Evolutionary conservation across 2,329 filamentous ascomycete genomes (phyloP).

Genomic region (Calonectria hongkongensis): DNA sequence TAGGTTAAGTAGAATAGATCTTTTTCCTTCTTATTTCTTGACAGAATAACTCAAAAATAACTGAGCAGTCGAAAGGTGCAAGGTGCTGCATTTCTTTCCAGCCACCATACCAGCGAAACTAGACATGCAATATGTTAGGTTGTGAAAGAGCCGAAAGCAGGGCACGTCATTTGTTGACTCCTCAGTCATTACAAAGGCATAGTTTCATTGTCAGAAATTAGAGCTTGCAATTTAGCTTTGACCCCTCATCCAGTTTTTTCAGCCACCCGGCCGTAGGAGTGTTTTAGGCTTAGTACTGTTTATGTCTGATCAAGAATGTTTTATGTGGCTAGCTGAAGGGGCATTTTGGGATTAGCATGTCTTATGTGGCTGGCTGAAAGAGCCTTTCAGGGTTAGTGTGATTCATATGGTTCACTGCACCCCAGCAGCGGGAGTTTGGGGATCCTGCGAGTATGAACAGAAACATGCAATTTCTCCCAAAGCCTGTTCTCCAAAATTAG

Average conservation of each 20-base stretch:
- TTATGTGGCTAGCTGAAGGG: neutral
- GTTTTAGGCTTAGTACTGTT: too few species aligned
- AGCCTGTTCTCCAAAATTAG: neutral
- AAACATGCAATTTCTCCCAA: neutral
- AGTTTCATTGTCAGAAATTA: neutral
- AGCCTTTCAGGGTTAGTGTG: neutral
- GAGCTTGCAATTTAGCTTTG: neutral
- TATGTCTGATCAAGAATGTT: too few species aligned
- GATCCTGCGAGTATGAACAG: neutral
- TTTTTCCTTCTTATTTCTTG: too few species aligned
- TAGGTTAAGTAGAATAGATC: too few species aligned
- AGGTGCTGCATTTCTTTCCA: neutral
- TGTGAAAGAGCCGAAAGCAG: slow-evolving; percentile 27
- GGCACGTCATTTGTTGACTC: slow-evolving; percentile 32
- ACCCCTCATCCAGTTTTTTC: neutral
- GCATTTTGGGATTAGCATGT: neutral
- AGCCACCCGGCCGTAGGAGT: neutral
- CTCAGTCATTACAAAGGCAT: neutral
- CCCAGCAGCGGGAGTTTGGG: neutral
- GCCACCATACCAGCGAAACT: neutral
- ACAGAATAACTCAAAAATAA: too few species aligned
- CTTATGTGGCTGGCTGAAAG: neutral
- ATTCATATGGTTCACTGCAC: neutral
- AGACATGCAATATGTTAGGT: slow-evolving; percentile 33
- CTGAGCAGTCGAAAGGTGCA: slow-evolving; percentile 3